Evolutionary conservation across 2,329 filamentous ascomycete genomes (phyloP).

Genomic region (Colletotrichum acutatum): DNA sequence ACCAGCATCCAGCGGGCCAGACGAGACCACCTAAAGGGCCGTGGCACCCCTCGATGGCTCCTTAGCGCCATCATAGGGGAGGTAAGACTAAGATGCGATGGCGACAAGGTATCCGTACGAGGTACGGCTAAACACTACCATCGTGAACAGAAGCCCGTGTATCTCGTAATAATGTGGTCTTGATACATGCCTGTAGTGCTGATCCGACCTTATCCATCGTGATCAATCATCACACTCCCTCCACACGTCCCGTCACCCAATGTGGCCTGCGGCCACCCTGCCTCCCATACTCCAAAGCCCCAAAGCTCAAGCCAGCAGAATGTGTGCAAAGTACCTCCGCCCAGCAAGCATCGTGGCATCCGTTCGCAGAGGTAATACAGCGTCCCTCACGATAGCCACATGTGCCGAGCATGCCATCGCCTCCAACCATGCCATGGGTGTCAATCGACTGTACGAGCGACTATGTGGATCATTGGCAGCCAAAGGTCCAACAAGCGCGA

Average conservation of each 20-base stretch:
- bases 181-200: not conserved
- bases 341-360: not conserved
- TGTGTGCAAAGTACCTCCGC: not conserved
- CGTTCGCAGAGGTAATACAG: not conserved
- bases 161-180: not conserved
- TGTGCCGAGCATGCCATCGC: too few relatives aligned
- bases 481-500: not conserved
- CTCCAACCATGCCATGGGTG: not conserved
- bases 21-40: constrained; percentile 6
- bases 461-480: not conserved
- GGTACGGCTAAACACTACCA: not conserved
- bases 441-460: not conserved
- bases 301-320: not conserved
- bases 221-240: constrained; percentile 19
- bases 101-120: not conserved
- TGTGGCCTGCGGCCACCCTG: not conserved
- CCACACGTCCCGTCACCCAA: not conserved
- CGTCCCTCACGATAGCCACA: not conserved
- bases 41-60: constrained; percentile 1
- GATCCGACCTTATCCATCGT: constrained; percentile 24
- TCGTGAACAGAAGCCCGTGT: constrained; percentile 3
- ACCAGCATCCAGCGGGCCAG: not conserved
- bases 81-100: constrained; percentile 3
- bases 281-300: too few relatives aligned
- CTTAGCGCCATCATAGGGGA: not conserved